Conservation (phyloP, 495 filamentous ascomycete genomes). For the Melanomma pulvis-pyrius region DNA sequence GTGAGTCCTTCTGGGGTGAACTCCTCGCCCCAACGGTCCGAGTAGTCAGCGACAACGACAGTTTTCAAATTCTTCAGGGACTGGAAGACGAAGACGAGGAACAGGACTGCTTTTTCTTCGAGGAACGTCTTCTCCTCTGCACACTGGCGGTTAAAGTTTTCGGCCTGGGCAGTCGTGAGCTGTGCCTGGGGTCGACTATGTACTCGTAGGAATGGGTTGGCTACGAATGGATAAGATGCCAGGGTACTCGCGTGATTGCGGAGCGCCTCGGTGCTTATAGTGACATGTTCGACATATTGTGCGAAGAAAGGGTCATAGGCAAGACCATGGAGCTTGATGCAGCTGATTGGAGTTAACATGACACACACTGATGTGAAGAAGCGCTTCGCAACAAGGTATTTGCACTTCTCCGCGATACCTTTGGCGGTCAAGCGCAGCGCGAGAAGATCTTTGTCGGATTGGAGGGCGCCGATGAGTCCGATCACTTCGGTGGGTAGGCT, state of each 20-base stretch:
- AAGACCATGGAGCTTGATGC: background rate
- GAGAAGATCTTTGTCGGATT: background rate
- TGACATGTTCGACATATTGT: background rate
- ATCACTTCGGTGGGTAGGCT: background rate
- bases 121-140: background rate
- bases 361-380: background rate
- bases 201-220: background rate
- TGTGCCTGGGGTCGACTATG: background rate
- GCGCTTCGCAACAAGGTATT: background rate
- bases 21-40: background rate
- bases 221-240: background rate
- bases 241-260: background rate
- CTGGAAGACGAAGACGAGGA: background rate
- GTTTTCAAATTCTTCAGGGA: background rate
- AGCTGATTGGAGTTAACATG: background rate
- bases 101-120: background rate
- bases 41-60: background rate
- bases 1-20: background rate
- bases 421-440: background rate
- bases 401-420: background rate
- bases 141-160: background rate
- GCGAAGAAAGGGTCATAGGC: background rate
- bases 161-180: background rate
- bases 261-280: background rate
- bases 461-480: background rate